Evolutionary conservation across 1,139 yeast species (phyloP).

Genomic region (Zygosaccharomyces sapae): DNA sequence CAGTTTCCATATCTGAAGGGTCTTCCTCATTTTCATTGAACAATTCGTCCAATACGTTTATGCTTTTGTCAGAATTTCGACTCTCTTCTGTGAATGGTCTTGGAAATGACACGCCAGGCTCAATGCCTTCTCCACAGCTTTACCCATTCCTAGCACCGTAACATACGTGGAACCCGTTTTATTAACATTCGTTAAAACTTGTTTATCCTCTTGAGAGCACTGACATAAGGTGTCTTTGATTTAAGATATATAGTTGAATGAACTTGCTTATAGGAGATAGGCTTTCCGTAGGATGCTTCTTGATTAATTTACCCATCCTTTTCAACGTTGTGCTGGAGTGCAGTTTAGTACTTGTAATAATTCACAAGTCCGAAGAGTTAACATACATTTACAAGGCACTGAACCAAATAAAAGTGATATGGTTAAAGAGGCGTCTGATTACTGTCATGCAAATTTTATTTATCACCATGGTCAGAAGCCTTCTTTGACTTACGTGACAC

Average conservation of each 20-base stretch:
- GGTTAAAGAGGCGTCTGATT: constrained; percentile 6
- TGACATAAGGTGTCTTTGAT: constrained; percentile 55
- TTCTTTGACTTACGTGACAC: constrained; percentile 22
- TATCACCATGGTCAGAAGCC: constrained; percentile 26
- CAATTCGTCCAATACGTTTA: constrained; percentile 63
- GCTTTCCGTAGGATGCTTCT: constrained; percentile 30
- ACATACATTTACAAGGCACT: neutral
- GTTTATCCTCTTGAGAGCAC: constrained; percentile 56
- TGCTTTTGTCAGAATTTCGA: constrained; percentile 52
- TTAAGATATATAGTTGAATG: constrained; percentile 54
- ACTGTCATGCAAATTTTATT: constrained; percentile 24
- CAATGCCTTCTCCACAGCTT: constrained; percentile 52
- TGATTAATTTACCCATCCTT: constrained; percentile 17
- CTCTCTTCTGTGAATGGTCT: constrained; percentile 42
- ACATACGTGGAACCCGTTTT: constrained; percentile 44
- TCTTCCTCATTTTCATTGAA: constrained; percentile 27
- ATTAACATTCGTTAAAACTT: constrained; percentile 41
- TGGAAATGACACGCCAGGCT: constrained; percentile 52
- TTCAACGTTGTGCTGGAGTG: neutral
- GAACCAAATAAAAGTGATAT: neutral
- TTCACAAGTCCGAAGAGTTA: neutral
- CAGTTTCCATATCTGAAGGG: constrained; percentile 38
- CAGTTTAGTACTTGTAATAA: neutral
- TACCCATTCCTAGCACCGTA: constrained; percentile 65
- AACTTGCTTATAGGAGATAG: constrained; percentile 28